A percentile compares a stretch with the other conserved stretches of the same genome.
Evolutionary conservation across 805 yeast species (phyloP).

Genomic region (Yarrowia sp.): DNA sequence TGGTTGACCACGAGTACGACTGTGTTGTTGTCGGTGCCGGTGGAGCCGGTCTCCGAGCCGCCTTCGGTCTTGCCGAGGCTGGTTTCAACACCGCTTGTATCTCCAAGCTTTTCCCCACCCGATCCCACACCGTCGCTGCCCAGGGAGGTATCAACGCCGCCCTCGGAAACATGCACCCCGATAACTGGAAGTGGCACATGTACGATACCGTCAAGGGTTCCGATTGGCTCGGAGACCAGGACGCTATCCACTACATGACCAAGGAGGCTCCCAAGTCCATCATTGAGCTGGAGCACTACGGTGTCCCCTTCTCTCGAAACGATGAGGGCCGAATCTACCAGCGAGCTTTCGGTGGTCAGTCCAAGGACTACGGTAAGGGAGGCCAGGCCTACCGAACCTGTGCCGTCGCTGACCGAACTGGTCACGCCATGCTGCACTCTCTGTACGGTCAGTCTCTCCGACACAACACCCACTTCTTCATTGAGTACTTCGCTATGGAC

Average conservation of each 20-base stretch:
- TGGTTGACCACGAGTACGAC: conserved; percentile 96
- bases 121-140: conserved; percentile 98
- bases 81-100: conserved; percentile 98
- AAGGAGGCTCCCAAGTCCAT: conserved; percentile 95
- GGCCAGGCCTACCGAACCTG: conserved; percentile 99
- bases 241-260: conserved; percentile 98
- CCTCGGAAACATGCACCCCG: conserved; percentile 95
- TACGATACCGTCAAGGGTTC: conserved; percentile 99
- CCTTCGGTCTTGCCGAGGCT: conserved; percentile 94
- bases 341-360: conserved; percentile 98
- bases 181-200: conserved; percentile 99
- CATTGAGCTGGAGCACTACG: conserved; percentile 95
- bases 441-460: conserved; percentile 93
- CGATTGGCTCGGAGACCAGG: conserved; percentile 99
- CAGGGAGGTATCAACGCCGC: conserved; percentile 99
- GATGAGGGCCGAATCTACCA: conserved; percentile 96
- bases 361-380: conserved; percentile 93
- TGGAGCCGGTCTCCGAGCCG: conserved; percentile 98
- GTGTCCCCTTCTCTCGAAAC: conserved; percentile 97
- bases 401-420: conserved; percentile 99
- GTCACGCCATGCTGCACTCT: conserved; percentile 94
- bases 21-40: conserved; percentile 98
- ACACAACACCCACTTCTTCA: conserved; percentile 96
- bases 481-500: conserved; percentile 95
- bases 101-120: conserved; percentile 93